A percentile compares a stretch with the other conserved stretches of the same genome.
Evolutionary conservation across 257 asterid species (phyloP).

Genomic region (Solanum megistacrolobum): DNA sequence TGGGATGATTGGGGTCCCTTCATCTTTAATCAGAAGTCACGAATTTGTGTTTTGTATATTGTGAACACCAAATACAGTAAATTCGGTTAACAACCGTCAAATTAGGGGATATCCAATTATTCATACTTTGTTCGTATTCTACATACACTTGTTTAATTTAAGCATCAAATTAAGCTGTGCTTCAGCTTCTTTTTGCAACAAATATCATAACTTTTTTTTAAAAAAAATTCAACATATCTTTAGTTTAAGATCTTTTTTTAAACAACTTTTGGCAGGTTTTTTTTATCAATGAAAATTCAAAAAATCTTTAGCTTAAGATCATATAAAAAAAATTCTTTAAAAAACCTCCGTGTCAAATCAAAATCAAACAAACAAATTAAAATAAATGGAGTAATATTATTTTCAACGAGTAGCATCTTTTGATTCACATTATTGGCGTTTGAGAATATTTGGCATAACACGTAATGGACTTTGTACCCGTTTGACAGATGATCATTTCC

Average conservation of each 20-base stretch:
- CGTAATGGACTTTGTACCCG: not conserved
- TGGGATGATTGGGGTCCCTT: rapidly evolving
- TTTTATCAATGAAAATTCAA: not conserved
- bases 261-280: too few relatives aligned
- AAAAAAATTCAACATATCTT: too few relatives aligned
- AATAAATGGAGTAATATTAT: not conserved
- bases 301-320: not conserved
- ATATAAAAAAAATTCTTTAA: not conserved
- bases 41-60: too few relatives aligned
- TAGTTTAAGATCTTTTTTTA: not conserved
- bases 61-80: not conserved
- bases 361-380: not conserved
- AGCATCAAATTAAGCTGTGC: not conserved
- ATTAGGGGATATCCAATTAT: not conserved
- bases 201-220: not conserved
- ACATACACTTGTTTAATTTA: not conserved
- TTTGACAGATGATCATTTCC: not conserved
- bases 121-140: not conserved
- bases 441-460: not conserved
- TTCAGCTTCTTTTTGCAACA: not conserved
- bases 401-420: not conserved
- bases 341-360: too few relatives aligned
- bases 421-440: not conserved
- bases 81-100: not conserved
- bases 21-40: too few relatives aligned